Evolutionary conservation across 1,284 basidiomycete species (phyloP).

Genomic region (Xerocomus amazonicus): DNA sequence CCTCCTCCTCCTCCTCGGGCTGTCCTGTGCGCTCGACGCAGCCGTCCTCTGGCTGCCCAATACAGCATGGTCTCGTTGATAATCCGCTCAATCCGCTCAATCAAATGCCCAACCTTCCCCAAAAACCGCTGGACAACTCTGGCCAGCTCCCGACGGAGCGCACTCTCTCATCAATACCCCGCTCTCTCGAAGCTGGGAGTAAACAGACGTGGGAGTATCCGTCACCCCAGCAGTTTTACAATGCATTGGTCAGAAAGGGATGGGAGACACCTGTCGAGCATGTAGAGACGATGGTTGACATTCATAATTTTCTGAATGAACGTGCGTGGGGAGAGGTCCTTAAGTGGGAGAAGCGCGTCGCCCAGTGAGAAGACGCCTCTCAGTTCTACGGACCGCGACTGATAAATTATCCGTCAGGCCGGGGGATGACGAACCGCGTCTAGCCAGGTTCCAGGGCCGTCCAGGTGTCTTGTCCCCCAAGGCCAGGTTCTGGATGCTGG

Average conservation of each 20-base stretch:
- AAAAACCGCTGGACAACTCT: slow-evolving; percentile 60
- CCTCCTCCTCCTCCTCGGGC: slow-evolving; percentile 4
- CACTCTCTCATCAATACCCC: slow-evolving; percentile 82
- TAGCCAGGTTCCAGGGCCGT: slow-evolving; percentile 85
- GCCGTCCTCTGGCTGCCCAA: slow-evolving; percentile 27
- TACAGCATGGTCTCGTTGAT: slow-evolving; percentile 36
- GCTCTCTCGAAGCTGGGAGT: slow-evolving; percentile 42
- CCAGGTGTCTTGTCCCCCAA: slow-evolving; percentile 90
- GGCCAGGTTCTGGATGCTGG: slow-evolving; percentile 80
- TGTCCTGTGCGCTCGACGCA: slow-evolving; percentile 12
- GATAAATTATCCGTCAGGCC: slow-evolving; percentile 22
- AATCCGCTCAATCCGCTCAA: slow-evolving; percentile 78
- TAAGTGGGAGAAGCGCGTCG: slow-evolving; percentile 83
- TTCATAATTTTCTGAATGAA: slow-evolving; percentile 98
- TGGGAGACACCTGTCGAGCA: slow-evolving; percentile 98
- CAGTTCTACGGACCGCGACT: background rate
- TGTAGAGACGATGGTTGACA: slow-evolving; percentile 95
- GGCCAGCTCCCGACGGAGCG: slow-evolving; percentile 72
- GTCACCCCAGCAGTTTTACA: slow-evolving; percentile 98
- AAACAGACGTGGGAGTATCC: slow-evolving; percentile 86
- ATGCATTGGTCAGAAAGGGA: slow-evolving; percentile 94
- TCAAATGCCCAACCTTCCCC: slow-evolving; percentile 84
- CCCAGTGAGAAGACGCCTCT: slow-evolving; percentile 41
- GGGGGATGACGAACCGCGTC: slow-evolving; percentile 54
- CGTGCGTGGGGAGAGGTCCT: slow-evolving; percentile 94